Base-by-base conservation (phyloP, 176 grass and related monocot species). In the Avena atlantica region DNA sequence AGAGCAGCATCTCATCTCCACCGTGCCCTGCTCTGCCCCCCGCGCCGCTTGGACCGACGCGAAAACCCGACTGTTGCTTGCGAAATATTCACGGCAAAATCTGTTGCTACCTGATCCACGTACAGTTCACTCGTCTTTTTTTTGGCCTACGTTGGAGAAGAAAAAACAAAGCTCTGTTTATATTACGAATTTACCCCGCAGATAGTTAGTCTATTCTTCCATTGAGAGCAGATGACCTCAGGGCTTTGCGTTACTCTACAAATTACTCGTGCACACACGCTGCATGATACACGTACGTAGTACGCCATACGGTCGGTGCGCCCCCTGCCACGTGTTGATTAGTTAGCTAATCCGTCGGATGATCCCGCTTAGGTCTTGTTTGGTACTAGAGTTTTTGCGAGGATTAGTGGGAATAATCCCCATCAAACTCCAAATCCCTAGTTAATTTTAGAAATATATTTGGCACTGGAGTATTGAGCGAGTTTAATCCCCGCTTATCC, bases 191-290 rank as follows among this genome's bases (percentile, higher is more conserved):
- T 34, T 34, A 34, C 31, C 31, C 31, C 31, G 31, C 31, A 34
- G 31, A 34, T 34, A 34, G 31, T 34, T 34, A 34, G 31, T 34
- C 31, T 34, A 34, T 34, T 34, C 31, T 34, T 34, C 4, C 31
- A 2, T 34, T 3, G 31, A 34, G 31, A 34, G 31, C 2, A 34
- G 31, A 34, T 34, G 31, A 34, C 31, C 31, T 34, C 31, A 34
- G 3, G 31, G 31, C 31, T 34, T 34, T 34, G 31, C 2, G 31
- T 34, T 34, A 34, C 31, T 34, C 31, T 34, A 34, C 31, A 57
- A 19, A 57, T 57, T 16, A 6, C 53, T 78, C 37, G 80, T 78
- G 81, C 71, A 60, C 57, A 66, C 86, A 77, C 80, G 2, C 51
- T 6, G 36, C 5, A 59, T n/a, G 21, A 12, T 7, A 57, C 51